Percentiles rank a stretch among this genome's conserved stretches.
phyloP scores from a whole-genome alignment of 495 filamentous ascomycete species.

The Hypoxylon cercidicola region DNA sequence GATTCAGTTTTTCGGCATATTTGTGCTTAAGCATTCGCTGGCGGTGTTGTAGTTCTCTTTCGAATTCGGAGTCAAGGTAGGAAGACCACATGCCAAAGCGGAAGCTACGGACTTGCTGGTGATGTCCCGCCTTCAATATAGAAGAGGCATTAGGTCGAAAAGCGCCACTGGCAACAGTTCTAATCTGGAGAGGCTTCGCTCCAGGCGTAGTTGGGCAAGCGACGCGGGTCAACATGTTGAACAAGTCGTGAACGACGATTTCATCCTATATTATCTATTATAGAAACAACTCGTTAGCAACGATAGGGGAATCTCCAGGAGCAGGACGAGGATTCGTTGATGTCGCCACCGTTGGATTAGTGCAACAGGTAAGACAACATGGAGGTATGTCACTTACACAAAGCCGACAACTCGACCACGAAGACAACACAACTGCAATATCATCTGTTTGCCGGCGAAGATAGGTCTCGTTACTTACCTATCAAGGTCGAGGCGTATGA shows the following conservation, averaged over 20 bases:
- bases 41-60: conserved; percentile 52
- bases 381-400: conserved; percentile 27
- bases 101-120: conserved; percentile 57
- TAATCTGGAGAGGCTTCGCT: conserved; percentile 43
- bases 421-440: conserved; percentile 2
- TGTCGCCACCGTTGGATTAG: conserved; percentile 18
- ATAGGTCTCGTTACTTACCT: conserved; percentile 8
- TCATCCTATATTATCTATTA: conserved; percentile 28
- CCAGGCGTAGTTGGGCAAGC: conserved; percentile 44
- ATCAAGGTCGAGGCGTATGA: conserved; percentile 6
- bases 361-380: conserved; percentile 1
- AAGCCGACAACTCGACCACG: conserved; percentile 27
- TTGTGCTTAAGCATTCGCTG: conserved; percentile 52
- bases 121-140: conserved; percentile 26
- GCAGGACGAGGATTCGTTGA: conserved; percentile 1
- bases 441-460: conserved; percentile 22
- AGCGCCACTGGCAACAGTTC: conserved; percentile 26
- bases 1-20: conserved; percentile 51
- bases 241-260: conserved; percentile 14
- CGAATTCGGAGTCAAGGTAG: conserved; percentile 50
- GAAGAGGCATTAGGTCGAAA: conserved; percentile 33
- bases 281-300: conserved; percentile 9
- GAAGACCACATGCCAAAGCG: conserved; percentile 58
- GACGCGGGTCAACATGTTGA: conserved; percentile 51
- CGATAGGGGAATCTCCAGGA: background rate